Conservation (phyloP, 2,329 filamentous ascomycete genomes). For the Monosporascus sp. region DNA sequence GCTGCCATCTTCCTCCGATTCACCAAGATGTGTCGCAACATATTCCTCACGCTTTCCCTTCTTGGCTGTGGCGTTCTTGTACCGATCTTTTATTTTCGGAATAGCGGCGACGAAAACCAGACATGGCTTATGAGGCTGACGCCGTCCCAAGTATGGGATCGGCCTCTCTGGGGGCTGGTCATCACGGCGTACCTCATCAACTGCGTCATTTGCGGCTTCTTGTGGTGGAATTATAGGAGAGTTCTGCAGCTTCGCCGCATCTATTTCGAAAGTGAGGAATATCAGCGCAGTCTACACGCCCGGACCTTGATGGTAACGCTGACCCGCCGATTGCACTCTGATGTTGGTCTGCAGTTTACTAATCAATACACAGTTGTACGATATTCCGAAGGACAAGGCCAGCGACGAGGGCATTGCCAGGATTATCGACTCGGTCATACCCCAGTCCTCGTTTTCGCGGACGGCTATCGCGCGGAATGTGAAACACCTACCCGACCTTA, state of each 20-base stretch:
- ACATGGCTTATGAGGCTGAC: constrained; percentile 56
- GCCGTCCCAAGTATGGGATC: constrained; percentile 47
- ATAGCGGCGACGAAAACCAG: constrained; percentile 27
- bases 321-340: background rate
- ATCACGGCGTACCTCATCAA: constrained; percentile 62
- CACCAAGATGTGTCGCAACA: constrained; percentile 83
- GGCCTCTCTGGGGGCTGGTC: constrained; percentile 54
- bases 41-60: constrained; percentile 69
- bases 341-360: background rate
- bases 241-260: constrained; percentile 64
- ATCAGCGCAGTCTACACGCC: constrained; percentile 81
- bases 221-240: constrained; percentile 86
- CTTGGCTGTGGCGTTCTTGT: constrained; percentile 74
- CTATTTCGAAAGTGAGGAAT: constrained; percentile 83
- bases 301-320: constrained; percentile 56
- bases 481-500: constrained; percentile 79
- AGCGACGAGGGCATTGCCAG: constrained; percentile 84
- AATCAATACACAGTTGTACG: constrained; percentile 60
- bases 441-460: constrained; percentile 49
- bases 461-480: constrained; percentile 81
- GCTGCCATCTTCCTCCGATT: constrained; percentile 88
- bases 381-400: constrained; percentile 70
- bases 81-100: constrained; percentile 65
- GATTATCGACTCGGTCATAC: constrained; percentile 74
- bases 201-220: constrained; percentile 67